Evolutionary conservation across 2,329 filamentous ascomycete genomes (phyloP), one percentile per base, ranked within the genome.

Genomic region (Trichothecium sympodiale): DNA sequence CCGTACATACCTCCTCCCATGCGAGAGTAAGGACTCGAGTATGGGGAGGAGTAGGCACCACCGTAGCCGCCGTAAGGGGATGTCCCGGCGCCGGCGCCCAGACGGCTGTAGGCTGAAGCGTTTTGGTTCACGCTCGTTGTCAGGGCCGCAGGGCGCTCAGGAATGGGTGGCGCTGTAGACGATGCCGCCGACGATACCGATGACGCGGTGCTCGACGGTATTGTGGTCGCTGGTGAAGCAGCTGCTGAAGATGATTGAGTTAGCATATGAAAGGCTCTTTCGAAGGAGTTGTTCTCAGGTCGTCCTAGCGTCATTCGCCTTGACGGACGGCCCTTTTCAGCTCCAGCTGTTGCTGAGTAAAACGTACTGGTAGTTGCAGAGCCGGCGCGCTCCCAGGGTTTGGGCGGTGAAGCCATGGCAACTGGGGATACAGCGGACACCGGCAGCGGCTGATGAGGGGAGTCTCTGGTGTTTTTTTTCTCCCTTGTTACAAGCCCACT

Each of bases 321-420:
- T n/a, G n/a, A n/a, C n/a, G n/a, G n/a, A n/a, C n/a, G n/a, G n/a
- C n/a, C n/a, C n/a, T n/a, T n/a, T n/a, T n/a, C n/a, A n/a, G n/a
- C 20, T 25, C 20, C 20, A 6, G 20, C 20, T 25, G 40, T 41
- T 34, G 34, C 40, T 46, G 33, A 34, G 16, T 16, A 23, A 16
- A 41, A 62, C 66, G 51, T 62, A 78, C 72, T 59, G 52, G 66
- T 54, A 53, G 52, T 43, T 33, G 52, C 53, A 42, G 75, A 73
- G 60, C 80, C 82, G 46, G 80, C 73, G 59, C 81, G 76, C 65
- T 98, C 91, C 91, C 91, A 98, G 32, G 91, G 91, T 64, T 98
- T 98, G 38, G 91, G 91, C 54, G 91, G 91, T 59, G 89, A 95
- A 44, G 74, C 74, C 70, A 78, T 78, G 43, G 26, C 41, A 29